Evolutionary conservation across 139 green algal genomes (phyloP).

Genomic region (Nannochloris sp.): DNA sequence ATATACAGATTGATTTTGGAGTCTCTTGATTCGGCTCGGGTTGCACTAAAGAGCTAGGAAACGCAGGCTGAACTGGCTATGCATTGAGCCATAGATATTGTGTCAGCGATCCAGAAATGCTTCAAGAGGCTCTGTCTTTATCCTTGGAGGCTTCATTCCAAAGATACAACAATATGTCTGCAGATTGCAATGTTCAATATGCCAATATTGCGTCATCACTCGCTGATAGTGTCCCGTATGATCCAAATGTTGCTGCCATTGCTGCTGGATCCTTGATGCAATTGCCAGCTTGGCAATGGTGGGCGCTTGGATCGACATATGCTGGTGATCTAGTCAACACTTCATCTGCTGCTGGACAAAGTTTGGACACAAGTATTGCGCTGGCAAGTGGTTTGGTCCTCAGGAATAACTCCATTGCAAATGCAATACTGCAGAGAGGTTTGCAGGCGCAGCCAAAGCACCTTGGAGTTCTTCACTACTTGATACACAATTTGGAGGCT

Average conservation of each 20-base stretch:
- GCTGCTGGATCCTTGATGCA: background rate
- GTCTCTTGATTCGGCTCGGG: background rate
- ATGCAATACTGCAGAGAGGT: slow-evolving; percentile 1
- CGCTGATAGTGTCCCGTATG: background rate
- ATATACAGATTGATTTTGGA: background rate
- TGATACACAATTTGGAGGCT: background rate
- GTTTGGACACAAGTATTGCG: background rate
- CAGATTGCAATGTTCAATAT: background rate
- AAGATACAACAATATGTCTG: background rate
- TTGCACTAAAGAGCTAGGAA: background rate
- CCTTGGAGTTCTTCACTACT: background rate
- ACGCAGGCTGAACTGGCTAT: background rate
- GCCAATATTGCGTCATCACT: background rate
- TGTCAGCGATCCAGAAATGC: background rate
- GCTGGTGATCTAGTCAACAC: background rate
- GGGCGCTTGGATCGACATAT: background rate
- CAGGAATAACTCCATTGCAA: background rate
- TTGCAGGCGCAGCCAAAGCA: background rate
- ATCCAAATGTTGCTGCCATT: background rate
- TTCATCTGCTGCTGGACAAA: background rate
- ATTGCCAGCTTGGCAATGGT: background rate
- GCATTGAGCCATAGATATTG: background rate
- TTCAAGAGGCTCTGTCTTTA: background rate
- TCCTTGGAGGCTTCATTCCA: background rate
- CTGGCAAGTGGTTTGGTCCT: background rate